These are phyloP conservation scores for Cryoendolithus antarcticus DNA, from an alignment of 2,329 filamentous ascomycete genomes.

Conservation along the genomic window DNA sequence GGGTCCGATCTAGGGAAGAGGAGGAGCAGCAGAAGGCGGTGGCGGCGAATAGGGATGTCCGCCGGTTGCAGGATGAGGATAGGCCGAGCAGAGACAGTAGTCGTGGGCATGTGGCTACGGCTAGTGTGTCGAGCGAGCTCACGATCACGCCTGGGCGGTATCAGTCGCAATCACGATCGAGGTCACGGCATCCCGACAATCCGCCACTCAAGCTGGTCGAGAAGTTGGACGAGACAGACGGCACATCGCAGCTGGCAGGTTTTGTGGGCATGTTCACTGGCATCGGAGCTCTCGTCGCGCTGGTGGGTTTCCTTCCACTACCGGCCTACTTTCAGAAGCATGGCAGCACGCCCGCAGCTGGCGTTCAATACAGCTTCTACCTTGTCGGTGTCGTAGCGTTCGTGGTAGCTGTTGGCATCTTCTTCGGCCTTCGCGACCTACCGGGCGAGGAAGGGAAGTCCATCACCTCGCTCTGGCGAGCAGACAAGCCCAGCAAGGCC, in stretches of 20 bases:
- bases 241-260: conserved; percentile 54
- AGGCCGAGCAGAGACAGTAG: conserved; percentile 19
- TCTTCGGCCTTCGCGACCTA: conserved; percentile 58
- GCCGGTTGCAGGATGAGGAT: conserved; percentile 13
- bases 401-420: conserved; percentile 55
- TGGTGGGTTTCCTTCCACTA: conserved; percentile 72
- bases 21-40: conserved; percentile 9
- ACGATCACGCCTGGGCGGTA: conserved; percentile 57
- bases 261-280: conserved; percentile 88
- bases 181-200: not conserved
- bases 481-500: not conserved
- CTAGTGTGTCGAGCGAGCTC: conserved; percentile 59
- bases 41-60: conserved; percentile 4
- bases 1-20: conserved; percentile 9
- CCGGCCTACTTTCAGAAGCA: conserved; percentile 66
- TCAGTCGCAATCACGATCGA: conserved; percentile 21
- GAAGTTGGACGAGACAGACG: conserved; percentile 3
- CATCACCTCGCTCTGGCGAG: conserved; percentile 36
- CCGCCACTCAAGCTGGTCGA: not conserved
- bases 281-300: conserved; percentile 74
- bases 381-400: conserved; percentile 65
- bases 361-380: conserved; percentile 78
- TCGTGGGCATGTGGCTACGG: conserved; percentile 46
- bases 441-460: conserved; percentile 69
- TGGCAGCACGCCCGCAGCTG: conserved; percentile 59